Percentiles rank a stretch among this genome's conserved stretches.
phyloP scores from a whole-genome alignment of 1,139 yeast genomes.

The Yamadazyma songkhlaensis region DNA sequence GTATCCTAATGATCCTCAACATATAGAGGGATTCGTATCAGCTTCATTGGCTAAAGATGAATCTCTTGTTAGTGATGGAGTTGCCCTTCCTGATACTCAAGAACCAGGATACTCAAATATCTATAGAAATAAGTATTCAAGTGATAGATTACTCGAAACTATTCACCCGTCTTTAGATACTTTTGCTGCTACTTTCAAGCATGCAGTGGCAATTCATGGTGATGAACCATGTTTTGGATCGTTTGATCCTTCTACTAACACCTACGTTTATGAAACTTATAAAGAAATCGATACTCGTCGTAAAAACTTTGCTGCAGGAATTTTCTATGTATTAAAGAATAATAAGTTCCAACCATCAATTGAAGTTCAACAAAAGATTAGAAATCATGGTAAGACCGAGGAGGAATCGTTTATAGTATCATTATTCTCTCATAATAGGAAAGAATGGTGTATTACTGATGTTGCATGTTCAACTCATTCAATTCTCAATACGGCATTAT shows the following conservation, averaged over 20 bases:
- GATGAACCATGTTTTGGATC: constrained; percentile 50
- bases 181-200: constrained; percentile 46
- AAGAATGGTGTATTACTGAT: constrained; percentile 40
- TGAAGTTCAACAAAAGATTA: constrained; percentile 22
- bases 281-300: constrained; percentile 38
- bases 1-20: constrained; percentile 8
- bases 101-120: constrained; percentile 51
- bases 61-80: constrained; percentile 9
- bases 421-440: constrained; percentile 33
- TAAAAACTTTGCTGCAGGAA: constrained; percentile 60
- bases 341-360: constrained; percentile 36
- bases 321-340: constrained; percentile 49
- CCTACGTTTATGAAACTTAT: constrained; percentile 51
- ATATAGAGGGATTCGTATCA: constrained; percentile 10
- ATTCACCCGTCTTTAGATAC: constrained; percentile 55
- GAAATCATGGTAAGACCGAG: constrained; percentile 18
- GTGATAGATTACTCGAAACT: constrained; percentile 32
- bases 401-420: constrained; percentile 28
- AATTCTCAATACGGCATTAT: constrained; percentile 37
- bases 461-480: constrained; percentile 36
- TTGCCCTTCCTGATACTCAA: constrained; percentile 46
- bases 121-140: constrained; percentile 42
- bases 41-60: constrained; percentile 7
- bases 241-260: constrained; percentile 46
- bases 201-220: constrained; percentile 34